Base-by-base conservation (phyloP, 2,329 filamentous ascomycete species). In the Ophiostoma ulmi region DNA sequence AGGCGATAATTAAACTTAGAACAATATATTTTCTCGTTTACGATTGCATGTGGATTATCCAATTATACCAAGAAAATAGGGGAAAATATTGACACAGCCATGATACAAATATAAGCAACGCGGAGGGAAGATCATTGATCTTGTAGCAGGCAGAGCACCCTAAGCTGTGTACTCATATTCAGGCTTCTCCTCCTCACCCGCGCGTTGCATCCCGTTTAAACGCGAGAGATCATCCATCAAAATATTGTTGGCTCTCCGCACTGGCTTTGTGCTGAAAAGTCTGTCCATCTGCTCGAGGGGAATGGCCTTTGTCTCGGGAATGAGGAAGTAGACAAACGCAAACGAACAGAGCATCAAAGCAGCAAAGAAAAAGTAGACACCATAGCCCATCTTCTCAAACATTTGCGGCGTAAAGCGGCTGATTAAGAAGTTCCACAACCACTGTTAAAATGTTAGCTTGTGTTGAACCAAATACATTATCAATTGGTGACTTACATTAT, bases 351-450 rank as follows among this genome's bases (percentile, higher is more conserved):
- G 77, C 83, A 89, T 90, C 66, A 90, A 80, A 0, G 84, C 81
- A 1, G 87, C 88, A 74, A 91, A 91, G 82, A 91, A 90, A 75
- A 90, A 86, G 78, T 89, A 91, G 0, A 90, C 87, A 35, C 88
- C 89, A 74, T 86, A 90, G n/a, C 81, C 80, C 82, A 86, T 85
- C 10, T 80, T 78, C 31, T 80, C 76, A 74, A 88, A 86, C 87
- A 90, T 90, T 74, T 89, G 86, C 36, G 85, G 87, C 0, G 87
- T 91, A 80, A 90, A 91, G 13, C 88, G 83, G 0, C 84, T 84
- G 74, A 91, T 85, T 76, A 91, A 83, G 77, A 91, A 91, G 78
- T 91, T 91, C 82, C 82, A 90, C 75, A 90, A 84, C 90, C 90
- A 92, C 58, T 63, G 11, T 31, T 22, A 5, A 35, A 31, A 6